Evolutionary conservation across 192 early-diverging fungal genomes (phyloP), one percentile per base, ranked within the genome.

Genomic region (Spizellomyces sp.): DNA sequence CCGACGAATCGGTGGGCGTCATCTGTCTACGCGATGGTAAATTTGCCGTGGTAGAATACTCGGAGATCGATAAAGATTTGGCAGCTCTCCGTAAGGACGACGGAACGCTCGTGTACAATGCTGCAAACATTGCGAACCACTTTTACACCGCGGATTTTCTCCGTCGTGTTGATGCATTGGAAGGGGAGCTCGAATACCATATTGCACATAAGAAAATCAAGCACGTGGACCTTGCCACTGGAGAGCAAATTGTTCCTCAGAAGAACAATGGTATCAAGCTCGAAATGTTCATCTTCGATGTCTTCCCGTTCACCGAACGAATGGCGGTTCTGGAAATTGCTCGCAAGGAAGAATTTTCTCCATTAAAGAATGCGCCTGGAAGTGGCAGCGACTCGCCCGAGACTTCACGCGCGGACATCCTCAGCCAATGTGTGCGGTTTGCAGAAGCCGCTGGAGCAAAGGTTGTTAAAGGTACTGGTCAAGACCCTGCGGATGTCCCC

Each of bases 251-350:
- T 52, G 70, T 77, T 0, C 97, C 97, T 21, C 86, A 81, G 50
- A 88, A 88, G 69, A 88, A 90, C 77, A 98, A 96, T 73, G 97
- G 96, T 57, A 95, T 99, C 88, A 99, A 99, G 83, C 87, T 99
- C 12, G 97, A 99, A 84, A 87, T 95, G 73, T 99, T 99, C 81
- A 96, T 99, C 52, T 99, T 99, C 90, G 97, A 99, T 79, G 96
- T 99, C 9, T 95, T 99, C 80, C 96, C 97, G 27, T 95, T 89
- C 71, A 90, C 91, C 36, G 79, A 96, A 66, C 70, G 81, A 48
- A 86, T 99, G 85, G 94, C 96, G 42, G 95, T 98, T 45, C 85
- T 99, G 50, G 95, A 99, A 76, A 90, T 91, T 47, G 89, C 91
- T 58, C 91, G 97, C 60, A 87, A 86, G 45, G 97, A 99, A 62